Evolutionary conservation across 768 basidiomycete species (phyloP).

Genomic region (Mycena capillaripes): DNA sequence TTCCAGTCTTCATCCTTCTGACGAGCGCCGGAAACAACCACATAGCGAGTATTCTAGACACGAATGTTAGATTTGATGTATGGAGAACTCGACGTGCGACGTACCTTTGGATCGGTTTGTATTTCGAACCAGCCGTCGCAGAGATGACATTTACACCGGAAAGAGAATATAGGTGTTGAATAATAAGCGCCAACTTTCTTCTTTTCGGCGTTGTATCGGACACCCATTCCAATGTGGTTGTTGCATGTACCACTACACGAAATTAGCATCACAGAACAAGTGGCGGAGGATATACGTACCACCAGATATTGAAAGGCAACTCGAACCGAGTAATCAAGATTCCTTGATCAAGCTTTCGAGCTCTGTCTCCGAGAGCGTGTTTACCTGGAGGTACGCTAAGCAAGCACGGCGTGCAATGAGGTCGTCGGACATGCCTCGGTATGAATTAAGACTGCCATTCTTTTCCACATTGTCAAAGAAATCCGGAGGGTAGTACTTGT

Average conservation of each 20-base stretch:
- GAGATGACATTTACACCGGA: conserved; percentile 97
- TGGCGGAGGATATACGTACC: conserved; percentile 66
- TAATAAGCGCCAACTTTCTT: conserved; percentile 96
- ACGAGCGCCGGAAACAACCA: conserved; percentile 92
- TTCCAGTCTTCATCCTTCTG: conserved; percentile 98
- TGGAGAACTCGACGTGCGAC: conserved; percentile 23
- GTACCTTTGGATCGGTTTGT: conserved; percentile 95
- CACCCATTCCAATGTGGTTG: conserved; percentile 98
- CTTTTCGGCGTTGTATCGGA: conserved; percentile 99
- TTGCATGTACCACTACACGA: conserved; percentile 87
- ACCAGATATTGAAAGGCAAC: conserved; percentile 97
- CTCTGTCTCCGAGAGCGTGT: conserved; percentile 93
- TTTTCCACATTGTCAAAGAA: conserved; percentile 71
- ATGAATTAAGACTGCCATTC: conserved; percentile 69
- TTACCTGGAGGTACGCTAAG: conserved; percentile 69
- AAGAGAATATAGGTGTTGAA: conserved; percentile 94
- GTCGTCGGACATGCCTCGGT: conserved; percentile 58
- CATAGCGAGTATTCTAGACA: conserved; percentile 91
- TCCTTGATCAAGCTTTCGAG: conserved; percentile 95
- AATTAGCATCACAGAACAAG: background rate
- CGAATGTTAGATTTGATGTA: background rate
- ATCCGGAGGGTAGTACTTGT: conserved; percentile 86
- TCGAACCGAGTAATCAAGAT: conserved; percentile 97
- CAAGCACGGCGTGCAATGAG: background rate
- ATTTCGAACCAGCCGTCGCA: conserved; percentile 99